Conservation (phyloP, 2,329 filamentous ascomycete species). For the Arthroderma sp. region DNA sequence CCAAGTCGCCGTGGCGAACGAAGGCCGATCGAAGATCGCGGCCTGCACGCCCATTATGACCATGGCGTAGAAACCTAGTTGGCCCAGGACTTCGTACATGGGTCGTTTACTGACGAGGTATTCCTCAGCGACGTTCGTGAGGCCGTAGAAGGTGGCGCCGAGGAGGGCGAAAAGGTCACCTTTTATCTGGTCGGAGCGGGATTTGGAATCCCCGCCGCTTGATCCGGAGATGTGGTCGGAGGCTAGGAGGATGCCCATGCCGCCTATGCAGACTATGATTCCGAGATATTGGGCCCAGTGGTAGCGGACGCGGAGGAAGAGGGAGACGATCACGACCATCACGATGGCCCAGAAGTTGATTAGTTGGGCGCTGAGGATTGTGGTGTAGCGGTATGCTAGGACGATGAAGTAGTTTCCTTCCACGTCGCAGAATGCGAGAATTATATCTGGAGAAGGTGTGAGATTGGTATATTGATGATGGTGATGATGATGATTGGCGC, state of each 20-base stretch:
- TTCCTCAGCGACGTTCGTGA: conserved; percentile 85
- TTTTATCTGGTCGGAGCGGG: conserved; percentile 57
- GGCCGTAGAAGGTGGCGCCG: conserved; percentile 80
- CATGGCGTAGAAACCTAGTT: conserved; percentile 76
- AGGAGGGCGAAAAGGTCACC: conserved; percentile 86
- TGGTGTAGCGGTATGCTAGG: conserved; percentile 83
- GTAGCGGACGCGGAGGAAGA: conserved; percentile 76
- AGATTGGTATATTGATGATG: neutral
- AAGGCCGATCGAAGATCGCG: conserved; percentile 74
- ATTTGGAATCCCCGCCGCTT: conserved; percentile 40
- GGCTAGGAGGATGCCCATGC: conserved; percentile 73
- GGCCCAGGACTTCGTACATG: conserved; percentile 84
- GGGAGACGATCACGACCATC: conserved; percentile 74
- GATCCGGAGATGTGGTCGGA: conserved; percentile 70
- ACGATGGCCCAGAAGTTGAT: conserved; percentile 99
- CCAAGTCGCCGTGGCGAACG: conserved; percentile 55
- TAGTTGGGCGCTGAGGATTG: conserved; percentile 80
- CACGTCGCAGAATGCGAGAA: conserved; percentile 85
- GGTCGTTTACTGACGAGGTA: conserved; percentile 80
- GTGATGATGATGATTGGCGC: neutral
- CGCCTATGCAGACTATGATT: conserved; percentile 81
- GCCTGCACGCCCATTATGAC: conserved; percentile 85
- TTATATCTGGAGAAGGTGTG: conserved; percentile 42
- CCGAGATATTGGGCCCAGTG: conserved; percentile 71
- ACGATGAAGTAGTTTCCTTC: conserved; percentile 98